These are phyloP conservation scores for Pseudonitzschia pungens DNA, from an alignment of 108 stramenopile species.

Conservation along the genomic window DNA sequence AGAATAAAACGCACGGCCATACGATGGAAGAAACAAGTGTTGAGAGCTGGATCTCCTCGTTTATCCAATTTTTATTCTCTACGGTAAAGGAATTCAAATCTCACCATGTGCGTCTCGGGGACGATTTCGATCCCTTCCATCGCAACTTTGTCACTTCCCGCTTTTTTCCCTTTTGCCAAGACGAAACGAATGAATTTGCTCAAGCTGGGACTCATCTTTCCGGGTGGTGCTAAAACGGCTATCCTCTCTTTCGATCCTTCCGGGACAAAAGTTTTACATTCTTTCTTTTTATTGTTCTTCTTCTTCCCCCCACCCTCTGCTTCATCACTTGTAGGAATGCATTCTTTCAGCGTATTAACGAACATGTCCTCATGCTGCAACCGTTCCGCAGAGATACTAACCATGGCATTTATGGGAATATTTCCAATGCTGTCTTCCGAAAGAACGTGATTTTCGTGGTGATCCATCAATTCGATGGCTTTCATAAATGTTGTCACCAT, in stretches of 20 bases:
- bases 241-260: conserved; percentile 34
- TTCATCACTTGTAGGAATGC: conserved; percentile 25
- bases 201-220: conserved; percentile 23
- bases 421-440: conserved; percentile 2
- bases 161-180: conserved; percentile 14
- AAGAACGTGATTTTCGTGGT: not conserved
- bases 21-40: not conserved
- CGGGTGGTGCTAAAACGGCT: conserved; percentile 49
- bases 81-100: not conserved
- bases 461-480: conserved; percentile 10
- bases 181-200: conserved; percentile 23
- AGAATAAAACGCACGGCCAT: not conserved
- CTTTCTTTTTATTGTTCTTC: conserved; percentile 24
- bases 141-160: conserved; percentile 19
- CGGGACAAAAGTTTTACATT: conserved; percentile 40
- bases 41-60: too few species aligned
- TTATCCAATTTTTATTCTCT: not conserved
- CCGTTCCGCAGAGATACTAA: conserved; percentile 12
- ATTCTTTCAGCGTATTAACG: conserved; percentile 38
- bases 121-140: conserved; percentile 43
- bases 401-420: conserved; percentile 1
- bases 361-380: conserved; percentile 31
- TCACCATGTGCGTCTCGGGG: conserved; percentile 51
- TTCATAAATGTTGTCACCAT: not conserved
- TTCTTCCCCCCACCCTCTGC: not conserved